Conservation (phyloP, 1,284 basidiomycete species). For the Neonothopanus nambi region DNA sequence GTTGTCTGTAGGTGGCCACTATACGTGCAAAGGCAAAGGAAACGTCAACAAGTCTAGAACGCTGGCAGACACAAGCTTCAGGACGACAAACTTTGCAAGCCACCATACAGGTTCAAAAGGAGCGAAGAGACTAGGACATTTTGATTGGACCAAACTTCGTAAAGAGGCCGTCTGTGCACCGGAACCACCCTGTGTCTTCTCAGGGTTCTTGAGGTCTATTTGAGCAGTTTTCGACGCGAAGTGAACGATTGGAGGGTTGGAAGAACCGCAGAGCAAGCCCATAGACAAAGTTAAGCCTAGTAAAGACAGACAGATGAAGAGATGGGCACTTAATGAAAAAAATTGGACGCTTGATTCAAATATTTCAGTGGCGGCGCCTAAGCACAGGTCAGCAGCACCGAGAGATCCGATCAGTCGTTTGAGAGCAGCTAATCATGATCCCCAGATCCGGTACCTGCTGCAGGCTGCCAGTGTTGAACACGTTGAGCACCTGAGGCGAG, state of each 20-base stretch:
- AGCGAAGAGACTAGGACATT: slow-evolving; percentile 57
- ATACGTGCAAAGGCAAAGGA: slow-evolving; percentile 3
- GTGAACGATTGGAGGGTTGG: slow-evolving; percentile 29
- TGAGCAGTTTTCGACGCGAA: slow-evolving; percentile 39
- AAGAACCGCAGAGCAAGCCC: slow-evolving; percentile 6
- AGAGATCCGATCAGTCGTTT: too few species aligned
- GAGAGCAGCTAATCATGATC: too few species aligned
- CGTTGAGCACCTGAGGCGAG: too few species aligned
- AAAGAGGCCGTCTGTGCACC: slow-evolving; percentile 40
- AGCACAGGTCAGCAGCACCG: too few species aligned
- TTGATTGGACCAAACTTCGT: slow-evolving; percentile 50
- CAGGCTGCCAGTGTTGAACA: too few species aligned
- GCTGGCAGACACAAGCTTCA: not conserved
- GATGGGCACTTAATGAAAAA: too few species aligned
- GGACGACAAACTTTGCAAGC: slow-evolving; percentile 56
- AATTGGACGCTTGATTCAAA: too few species aligned
- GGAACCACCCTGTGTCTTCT: slow-evolving; percentile 14
- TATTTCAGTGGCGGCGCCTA: too few species aligned
- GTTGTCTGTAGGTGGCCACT: slow-evolving; percentile 76
- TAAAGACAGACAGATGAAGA: too few species aligned
- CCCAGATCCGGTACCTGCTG: too few species aligned
- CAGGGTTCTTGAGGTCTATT: slow-evolving; percentile 35
- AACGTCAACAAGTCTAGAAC: not conserved
- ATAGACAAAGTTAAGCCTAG: not conserved
- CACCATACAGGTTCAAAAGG: slow-evolving; percentile 67